Percentiles rank a stretch among this genome's conserved stretches.
Conservation (phyloP, 2,329 filamentous ascomycete genomes). For the Pseudogymnoascus sp. region DNA sequence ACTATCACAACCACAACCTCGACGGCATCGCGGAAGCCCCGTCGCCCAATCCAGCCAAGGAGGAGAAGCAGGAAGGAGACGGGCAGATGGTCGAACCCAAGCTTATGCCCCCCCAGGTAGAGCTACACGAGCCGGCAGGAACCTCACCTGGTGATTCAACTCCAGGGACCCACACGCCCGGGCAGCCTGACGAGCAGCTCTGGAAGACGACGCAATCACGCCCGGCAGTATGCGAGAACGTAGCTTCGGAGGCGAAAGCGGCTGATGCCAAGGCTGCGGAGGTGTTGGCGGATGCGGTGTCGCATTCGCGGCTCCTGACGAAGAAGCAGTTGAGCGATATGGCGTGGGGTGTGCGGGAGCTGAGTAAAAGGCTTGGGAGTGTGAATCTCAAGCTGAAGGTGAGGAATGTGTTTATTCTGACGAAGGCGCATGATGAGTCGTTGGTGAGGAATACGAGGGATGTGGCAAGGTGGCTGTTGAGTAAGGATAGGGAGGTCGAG, state of each 20-base stretch:
- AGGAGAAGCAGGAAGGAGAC: not conserved
- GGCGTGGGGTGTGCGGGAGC: constrained; percentile 88
- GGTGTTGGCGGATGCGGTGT: not conserved
- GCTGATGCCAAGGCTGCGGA: not conserved
- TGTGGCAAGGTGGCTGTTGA: constrained; percentile 72
- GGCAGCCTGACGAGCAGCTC: constrained; percentile 48
- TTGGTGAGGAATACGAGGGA: constrained; percentile 71
- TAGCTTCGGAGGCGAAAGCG: not conserved
- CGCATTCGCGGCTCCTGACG: constrained; percentile 67
- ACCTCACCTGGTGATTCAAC: not conserved
- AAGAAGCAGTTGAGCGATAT: constrained; percentile 95
- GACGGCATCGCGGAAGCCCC: constrained; percentile 20
- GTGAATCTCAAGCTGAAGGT: constrained; percentile 77
- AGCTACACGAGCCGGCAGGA: not conserved
- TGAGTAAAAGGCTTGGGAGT: constrained; percentile 77
- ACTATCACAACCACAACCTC: constrained; percentile 14
- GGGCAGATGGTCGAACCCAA: constrained; percentile 15
- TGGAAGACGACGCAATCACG: constrained; percentile 35
- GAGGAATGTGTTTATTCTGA: constrained; percentile 75
- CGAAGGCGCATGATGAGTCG: constrained; percentile 81
- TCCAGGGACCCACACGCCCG: constrained; percentile 22
- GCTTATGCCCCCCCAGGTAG: not conserved
- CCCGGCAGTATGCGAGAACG: not conserved
- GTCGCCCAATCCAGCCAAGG: not conserved
- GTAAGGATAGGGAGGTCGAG: constrained; percentile 53